These are phyloP conservation scores for Veloboletus limbatus DNA, from an alignment of 1,284 basidiomycete genomes.

Conservation along the genomic window DNA sequence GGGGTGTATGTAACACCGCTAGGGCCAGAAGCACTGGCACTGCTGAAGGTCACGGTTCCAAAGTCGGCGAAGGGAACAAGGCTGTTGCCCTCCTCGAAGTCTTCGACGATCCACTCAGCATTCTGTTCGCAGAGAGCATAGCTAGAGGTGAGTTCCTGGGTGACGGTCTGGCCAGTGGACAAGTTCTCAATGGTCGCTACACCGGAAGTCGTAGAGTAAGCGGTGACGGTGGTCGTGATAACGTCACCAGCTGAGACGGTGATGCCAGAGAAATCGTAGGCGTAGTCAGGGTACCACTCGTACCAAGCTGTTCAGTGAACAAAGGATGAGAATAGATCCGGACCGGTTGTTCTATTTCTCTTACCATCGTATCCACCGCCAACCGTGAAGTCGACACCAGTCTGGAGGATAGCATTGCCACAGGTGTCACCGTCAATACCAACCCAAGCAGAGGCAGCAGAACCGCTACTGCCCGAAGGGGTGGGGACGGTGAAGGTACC, in stretches of 20 bases:
- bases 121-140: slow-evolving; percentile 19
- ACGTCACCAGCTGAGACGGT: slow-evolving; percentile 13
- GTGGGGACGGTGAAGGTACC: slow-evolving; percentile 20
- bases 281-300: slow-evolving; percentile 16
- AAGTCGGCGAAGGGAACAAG: slow-evolving; percentile 17
- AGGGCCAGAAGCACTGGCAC: slow-evolving; percentile 14
- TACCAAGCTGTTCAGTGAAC: slow-evolving; percentile 19
- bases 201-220: slow-evolving; percentile 21
- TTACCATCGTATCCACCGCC: slow-evolving; percentile 13
- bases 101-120: slow-evolving; percentile 29
- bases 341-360: not conserved
- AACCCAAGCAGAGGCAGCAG: slow-evolving; percentile 21
- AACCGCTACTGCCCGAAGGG: slow-evolving; percentile 5
- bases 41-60: slow-evolving; percentile 17
- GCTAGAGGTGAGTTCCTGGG: slow-evolving; percentile 9
- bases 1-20: slow-evolving; percentile 12
- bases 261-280: slow-evolving; percentile 18
- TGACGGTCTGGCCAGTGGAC: slow-evolving; percentile 10
- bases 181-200: slow-evolving; percentile 16
- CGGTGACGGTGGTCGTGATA: slow-evolving; percentile 16
- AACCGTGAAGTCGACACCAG: slow-evolving; percentile 21
- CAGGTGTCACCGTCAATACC: slow-evolving; percentile 26
- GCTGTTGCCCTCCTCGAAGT: slow-evolving; percentile 2
- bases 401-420: slow-evolving; percentile 16
- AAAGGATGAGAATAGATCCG: not conserved